Base-by-base conservation (phyloP, 1,139 yeast genomes). In the Candida dubliniensis region DNA sequence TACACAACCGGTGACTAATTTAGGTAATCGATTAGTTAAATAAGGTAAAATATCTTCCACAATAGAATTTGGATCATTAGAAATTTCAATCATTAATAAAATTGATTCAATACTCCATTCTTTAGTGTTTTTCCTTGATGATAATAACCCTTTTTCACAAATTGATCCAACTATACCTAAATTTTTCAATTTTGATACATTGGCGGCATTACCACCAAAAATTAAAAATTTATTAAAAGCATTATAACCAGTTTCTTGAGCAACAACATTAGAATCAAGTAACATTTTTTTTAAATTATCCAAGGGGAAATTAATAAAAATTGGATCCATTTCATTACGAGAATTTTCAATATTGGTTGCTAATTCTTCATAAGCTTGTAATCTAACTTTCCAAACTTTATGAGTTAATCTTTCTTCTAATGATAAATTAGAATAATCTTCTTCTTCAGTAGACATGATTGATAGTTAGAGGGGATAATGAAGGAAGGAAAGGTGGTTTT, bases 351-450 rank as follows among this genome's bases (percentile, higher is more conserved):
- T 87, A 40, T 60, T 64, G 42, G 67, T 67, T 27, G 73, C 67
- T 50, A 84, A 61, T 54, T 87, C 93, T 45, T 82, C 86, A 60
- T 91, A 93, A 0, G 95, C 97, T 12, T 72, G 79, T 44, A 80
- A 71, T 47, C 99, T 81, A 11, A 83, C 97, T 64, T 90, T 91
- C 99, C 99, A 95, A n/a, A 79, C 81, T 58, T 82, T 84, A 63
- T 87, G 95, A 10, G 62, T 68, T 39, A 87, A 66, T 40, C 89
- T 71, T 44, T 87, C 89, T 14, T 77, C 81, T 30, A 89, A 61
- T 1, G 95, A 82, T 43, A 90, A 68, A 9, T 74, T 59, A 33
- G 84, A 71, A 55, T 70, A 84, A 57, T 88, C 95, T 48, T 73
- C 77, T 41, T 77, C 83, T 41, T 78, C 82, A 34, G 61, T 66